phyloP scores from a whole-genome alignment of 768 basidiomycete genomes.

The Lactarius deliciosus region DNA sequence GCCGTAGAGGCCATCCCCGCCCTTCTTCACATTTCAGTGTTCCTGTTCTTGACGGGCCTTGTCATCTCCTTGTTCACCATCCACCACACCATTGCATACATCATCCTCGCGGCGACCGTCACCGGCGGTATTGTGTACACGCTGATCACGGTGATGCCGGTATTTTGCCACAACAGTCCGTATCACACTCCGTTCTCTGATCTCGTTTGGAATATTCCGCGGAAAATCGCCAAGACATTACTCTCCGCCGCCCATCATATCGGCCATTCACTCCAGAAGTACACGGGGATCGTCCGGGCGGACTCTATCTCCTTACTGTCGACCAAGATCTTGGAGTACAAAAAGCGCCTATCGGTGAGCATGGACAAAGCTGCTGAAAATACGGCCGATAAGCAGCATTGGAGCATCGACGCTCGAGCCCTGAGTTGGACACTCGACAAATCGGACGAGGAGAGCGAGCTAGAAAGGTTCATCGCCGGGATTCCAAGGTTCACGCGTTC shows the following conservation, averaged over 20 bases:
- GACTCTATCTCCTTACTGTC: background rate
- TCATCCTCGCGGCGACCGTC: background rate
- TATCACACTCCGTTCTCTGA: conserved; percentile 16
- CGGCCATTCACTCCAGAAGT: background rate
- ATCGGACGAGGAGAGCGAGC: conserved; percentile 12
- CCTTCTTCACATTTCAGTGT: conserved; percentile 19
- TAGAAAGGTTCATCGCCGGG: conserved; percentile 11
- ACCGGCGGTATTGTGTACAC: background rate
- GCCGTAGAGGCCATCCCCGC: conserved; percentile 16
- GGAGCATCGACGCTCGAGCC: background rate
- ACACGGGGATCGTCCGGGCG: background rate
- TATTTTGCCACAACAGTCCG: conserved; percentile 5
- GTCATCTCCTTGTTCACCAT: conserved; percentile 20
- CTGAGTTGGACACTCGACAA: conserved; percentile 17
- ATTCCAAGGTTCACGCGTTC: conserved; percentile 17
- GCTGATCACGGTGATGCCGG: conserved; percentile 17
- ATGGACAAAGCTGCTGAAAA: background rate
- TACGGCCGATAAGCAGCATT: background rate
- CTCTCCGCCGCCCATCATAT: background rate
- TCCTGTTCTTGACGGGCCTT: conserved; percentile 23
- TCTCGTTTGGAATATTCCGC: background rate
- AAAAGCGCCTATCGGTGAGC: background rate
- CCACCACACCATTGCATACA: conserved; percentile 15
- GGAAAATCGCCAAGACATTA: background rate
- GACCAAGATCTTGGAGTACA: background rate